Evolutionary conservation across 306 rosid species (phyloP).

Genomic region (Castanopsis chinensis): DNA sequence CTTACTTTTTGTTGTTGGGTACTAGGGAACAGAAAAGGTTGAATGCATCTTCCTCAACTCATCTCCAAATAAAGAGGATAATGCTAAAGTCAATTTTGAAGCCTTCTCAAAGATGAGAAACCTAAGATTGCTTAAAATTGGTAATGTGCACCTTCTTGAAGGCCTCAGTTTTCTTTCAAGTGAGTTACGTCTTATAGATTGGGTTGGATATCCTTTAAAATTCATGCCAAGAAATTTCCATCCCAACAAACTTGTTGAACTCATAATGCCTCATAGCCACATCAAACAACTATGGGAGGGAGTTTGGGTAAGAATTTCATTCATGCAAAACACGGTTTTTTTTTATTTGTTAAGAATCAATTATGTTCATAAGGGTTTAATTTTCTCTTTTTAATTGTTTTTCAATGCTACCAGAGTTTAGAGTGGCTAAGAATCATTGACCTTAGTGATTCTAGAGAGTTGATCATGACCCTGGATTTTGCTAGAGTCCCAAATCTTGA

Average conservation of each 20-base stretch:
- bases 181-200: conserved; percentile 16
- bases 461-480: conserved; percentile 7
- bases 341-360: too few species aligned
- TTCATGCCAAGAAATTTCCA: conserved; percentile 20
- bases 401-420: conserved; percentile 5
- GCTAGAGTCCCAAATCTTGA: conserved; percentile 19
- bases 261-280: conserved; percentile 9
- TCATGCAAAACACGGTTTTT: not conserved
- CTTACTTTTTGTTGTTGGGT: too few species aligned
- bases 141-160: not conserved
- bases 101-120: conserved; percentile 18
- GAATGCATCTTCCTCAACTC: conserved; percentile 16
- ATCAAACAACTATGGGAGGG: conserved; percentile 26
- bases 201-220: conserved; percentile 23
- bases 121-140: conserved; percentile 13
- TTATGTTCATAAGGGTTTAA: not conserved
- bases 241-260: conserved; percentile 6
- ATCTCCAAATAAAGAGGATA: not conserved
- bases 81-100: not conserved
- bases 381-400: not conserved
- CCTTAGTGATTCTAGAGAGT: not conserved
- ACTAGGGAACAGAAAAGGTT: conserved; percentile 26
- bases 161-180: conserved; percentile 13
- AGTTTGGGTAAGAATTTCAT: not conserved
- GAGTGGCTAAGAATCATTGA: not conserved